phyloP scores from a whole-genome alignment of 768 basidiomycete species.

The Mycena floridula region DNA sequence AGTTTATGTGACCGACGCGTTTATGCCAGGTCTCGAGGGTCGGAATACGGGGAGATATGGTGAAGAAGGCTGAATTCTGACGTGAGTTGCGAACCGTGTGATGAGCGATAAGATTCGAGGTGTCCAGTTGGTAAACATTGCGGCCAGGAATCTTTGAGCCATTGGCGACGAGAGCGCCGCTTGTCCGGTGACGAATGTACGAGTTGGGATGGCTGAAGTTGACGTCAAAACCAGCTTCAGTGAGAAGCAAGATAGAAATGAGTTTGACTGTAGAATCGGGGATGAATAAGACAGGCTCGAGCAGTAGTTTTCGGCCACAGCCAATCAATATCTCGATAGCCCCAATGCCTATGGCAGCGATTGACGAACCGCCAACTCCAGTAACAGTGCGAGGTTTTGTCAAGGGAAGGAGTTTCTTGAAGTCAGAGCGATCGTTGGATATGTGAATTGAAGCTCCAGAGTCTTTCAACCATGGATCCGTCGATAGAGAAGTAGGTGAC shows the following conservation, averaged over 20 bases:
- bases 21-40: too few species aligned
- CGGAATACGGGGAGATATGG: too few species aligned
- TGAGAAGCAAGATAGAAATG: neutral
- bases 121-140: neutral
- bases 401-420: constrained; percentile 16
- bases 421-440: constrained; percentile 17
- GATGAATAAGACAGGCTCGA: constrained; percentile 12
- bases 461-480: constrained; percentile 10
- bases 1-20: too few species aligned
- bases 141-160: neutral
- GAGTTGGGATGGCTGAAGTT: neutral
- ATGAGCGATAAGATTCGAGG: too few species aligned
- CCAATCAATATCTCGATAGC: constrained; percentile 15
- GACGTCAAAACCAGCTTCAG: too few species aligned
- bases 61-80: too few species aligned
- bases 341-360: constrained; percentile 20
- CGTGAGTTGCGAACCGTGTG: too few species aligned
- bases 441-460: constrained; percentile 20
- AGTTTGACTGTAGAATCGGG: constrained; percentile 7
- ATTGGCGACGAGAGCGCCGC: neutral
- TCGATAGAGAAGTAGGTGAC: neutral
- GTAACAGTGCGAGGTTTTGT: constrained; percentile 11
- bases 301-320: constrained; percentile 2
- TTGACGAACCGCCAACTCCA: constrained; percentile 19
- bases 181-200: neutral